phyloP scores from a whole-genome alignment of 2,329 filamentous ascomycete species.

The Fusarium redolens region DNA sequence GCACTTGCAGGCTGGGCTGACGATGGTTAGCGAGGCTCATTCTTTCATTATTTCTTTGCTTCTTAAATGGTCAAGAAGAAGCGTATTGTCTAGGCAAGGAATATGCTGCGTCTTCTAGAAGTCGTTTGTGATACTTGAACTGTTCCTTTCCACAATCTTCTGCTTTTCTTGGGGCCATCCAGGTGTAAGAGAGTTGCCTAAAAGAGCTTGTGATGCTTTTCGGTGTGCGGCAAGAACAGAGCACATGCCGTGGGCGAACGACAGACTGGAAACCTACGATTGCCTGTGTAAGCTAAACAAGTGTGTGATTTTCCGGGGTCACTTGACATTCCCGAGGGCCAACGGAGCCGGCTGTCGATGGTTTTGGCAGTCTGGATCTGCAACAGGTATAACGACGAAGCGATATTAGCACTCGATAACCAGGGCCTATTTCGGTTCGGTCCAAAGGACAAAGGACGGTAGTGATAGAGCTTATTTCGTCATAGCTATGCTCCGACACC shows the following conservation, averaged over 20 bases:
- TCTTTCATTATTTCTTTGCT: slow-evolving; percentile 7
- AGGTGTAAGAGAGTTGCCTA: background rate
- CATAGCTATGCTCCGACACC: slow-evolving; percentile 27
- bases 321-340: slow-evolving; percentile 42
- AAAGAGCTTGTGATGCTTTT: slow-evolving; percentile 4
- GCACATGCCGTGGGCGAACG: slow-evolving; percentile 18
- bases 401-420: background rate
- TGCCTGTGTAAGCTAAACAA: background rate
- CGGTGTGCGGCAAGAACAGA: slow-evolving; percentile 4
- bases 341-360: slow-evolving; percentile 37
- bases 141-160: background rate
- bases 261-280: slow-evolving; percentile 3
- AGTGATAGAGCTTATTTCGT: slow-evolving; percentile 35
- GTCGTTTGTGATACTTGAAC: background rate
- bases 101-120: background rate
- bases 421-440: slow-evolving; percentile 43
- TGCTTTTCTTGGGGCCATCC: background rate
- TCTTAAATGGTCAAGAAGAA: background rate
- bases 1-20: slow-evolving; percentile 20
- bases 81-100: background rate
- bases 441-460: slow-evolving; percentile 44
- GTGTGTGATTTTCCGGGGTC: slow-evolving; percentile 2
- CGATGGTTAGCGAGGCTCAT: background rate
- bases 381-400: slow-evolving; percentile 12
- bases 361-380: background rate